Conservation (phyloP, 2,329 filamentous ascomycete genomes). For the Trichoderma cornu-damae region DNA sequence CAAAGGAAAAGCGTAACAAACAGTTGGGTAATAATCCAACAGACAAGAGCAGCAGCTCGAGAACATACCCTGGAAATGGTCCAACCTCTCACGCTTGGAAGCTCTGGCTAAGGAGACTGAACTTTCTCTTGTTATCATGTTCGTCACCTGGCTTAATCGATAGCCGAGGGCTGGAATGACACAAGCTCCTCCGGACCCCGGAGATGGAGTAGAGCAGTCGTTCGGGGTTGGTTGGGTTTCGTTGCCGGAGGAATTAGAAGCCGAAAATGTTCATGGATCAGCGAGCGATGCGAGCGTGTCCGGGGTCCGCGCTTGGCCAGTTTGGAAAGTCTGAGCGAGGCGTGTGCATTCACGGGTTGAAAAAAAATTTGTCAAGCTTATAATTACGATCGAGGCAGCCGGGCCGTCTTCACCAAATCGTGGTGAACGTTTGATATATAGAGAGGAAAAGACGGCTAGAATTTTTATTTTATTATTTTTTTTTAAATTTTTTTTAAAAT, state of each 20-base stretch:
- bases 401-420: neutral
- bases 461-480: too few species aligned
- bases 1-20: too few species aligned
- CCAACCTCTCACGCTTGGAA: too few species aligned
- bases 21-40: neutral
- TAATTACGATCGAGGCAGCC: neutral
- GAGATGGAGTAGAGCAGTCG: neutral
- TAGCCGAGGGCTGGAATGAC: neutral
- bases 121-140: too few species aligned
- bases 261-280: neutral
- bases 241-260: neutral
- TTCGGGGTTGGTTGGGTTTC: neutral
- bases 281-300: neutral
- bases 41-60: neutral
- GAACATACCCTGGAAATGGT: too few species aligned
- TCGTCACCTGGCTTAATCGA: neutral
- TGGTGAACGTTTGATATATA: neutral
- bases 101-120: neutral
- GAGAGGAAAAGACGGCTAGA: too few species aligned
- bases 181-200: neutral
- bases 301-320: constrained; percentile 4
- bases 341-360: neutral
- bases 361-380: neutral
- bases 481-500: too few species aligned
- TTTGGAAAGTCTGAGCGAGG: constrained; percentile 15